Evolutionary conservation across 176 grass and related monocot genomes (phyloP).

Genomic region (Triticum dicoccoides): DNA sequence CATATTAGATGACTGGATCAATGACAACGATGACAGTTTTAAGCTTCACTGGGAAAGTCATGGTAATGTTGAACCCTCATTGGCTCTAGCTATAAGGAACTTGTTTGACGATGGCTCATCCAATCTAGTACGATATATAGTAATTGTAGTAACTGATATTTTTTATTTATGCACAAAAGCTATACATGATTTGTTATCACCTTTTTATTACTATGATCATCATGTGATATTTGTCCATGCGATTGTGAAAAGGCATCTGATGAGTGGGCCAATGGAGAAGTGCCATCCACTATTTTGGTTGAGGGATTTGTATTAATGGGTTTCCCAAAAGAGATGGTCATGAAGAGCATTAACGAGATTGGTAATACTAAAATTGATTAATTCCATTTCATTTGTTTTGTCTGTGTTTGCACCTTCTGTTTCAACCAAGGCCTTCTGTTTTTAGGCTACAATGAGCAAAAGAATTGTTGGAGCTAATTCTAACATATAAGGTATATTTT

Average conservation of each 20-base stretch:
- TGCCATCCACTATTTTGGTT: constrained; percentile 4
- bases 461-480: no score
- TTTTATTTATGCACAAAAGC: background rate
- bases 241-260: constrained; percentile 25
- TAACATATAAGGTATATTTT: no score
- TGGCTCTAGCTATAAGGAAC: background rate
- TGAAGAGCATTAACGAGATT: no score
- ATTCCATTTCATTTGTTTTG: no score
- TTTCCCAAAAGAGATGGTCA: no score
- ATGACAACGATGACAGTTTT: constrained; percentile 26
- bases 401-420: no score
- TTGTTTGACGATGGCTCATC: background rate
- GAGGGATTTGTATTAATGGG: constrained; percentile 4
- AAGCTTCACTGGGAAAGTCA: constrained; percentile 30
- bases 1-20: constrained; percentile 31
- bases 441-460: no score
- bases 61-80: background rate
- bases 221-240: constrained; percentile 19
- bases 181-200: background rate
- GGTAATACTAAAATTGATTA: no score
- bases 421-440: no score
- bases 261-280: constrained; percentile 10
- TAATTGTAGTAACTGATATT: background rate
- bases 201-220: constrained; percentile 5
- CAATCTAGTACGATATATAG: background rate